phyloP scores from a whole-genome alignment of 2,329 filamentous ascomycete genomes.

The Aspergillus pseudoterreus region DNA sequence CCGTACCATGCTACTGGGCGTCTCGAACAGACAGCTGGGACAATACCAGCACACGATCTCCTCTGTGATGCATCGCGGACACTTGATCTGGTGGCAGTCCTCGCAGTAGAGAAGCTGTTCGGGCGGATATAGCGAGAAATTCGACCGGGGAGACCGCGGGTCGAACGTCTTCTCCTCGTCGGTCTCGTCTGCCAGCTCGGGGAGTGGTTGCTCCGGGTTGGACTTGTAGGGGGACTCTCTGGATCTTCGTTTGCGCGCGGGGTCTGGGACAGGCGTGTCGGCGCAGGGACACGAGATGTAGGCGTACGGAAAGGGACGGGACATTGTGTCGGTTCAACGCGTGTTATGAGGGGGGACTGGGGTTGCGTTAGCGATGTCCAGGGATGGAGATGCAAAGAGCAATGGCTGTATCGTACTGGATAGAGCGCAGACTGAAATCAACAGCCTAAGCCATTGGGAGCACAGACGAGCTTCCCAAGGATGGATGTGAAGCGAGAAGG shows the following conservation, averaged over 20 bases:
- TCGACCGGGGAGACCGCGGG: slow-evolving; percentile 76
- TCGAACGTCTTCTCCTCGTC: slow-evolving; percentile 75
- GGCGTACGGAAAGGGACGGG: slow-evolving; percentile 59
- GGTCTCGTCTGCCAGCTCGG: slow-evolving; percentile 29
- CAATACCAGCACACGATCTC: slow-evolving; percentile 96
- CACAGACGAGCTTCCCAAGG: neutral
- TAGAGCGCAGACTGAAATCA: too few relatives aligned
- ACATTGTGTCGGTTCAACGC: slow-evolving; percentile 37
- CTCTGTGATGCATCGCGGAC: slow-evolving; percentile 84
- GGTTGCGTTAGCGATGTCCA: too few relatives aligned
- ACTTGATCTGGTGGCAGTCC: slow-evolving; percentile 94
- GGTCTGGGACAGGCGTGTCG: slow-evolving; percentile 43
- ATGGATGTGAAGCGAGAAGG: neutral
- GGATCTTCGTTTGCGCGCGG: slow-evolving; percentile 36
- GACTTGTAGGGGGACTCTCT: slow-evolving; percentile 33
- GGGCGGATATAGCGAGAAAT: slow-evolving; percentile 87
- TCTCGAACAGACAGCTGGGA: slow-evolving; percentile 92
- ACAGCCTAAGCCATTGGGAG: too few relatives aligned
- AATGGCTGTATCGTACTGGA: neutral
- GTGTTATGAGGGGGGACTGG: neutral
- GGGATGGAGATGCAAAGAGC: neutral
- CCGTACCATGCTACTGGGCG: slow-evolving; percentile 86
- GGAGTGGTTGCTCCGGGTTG: slow-evolving; percentile 46
- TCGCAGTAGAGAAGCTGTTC: slow-evolving; percentile 96
- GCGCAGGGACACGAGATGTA: slow-evolving; percentile 64